These are phyloP conservation scores for Rhodosporidiobolus sp. DNA, from an alignment of 768 basidiomycete species.

Conservation along the genomic window DNA sequence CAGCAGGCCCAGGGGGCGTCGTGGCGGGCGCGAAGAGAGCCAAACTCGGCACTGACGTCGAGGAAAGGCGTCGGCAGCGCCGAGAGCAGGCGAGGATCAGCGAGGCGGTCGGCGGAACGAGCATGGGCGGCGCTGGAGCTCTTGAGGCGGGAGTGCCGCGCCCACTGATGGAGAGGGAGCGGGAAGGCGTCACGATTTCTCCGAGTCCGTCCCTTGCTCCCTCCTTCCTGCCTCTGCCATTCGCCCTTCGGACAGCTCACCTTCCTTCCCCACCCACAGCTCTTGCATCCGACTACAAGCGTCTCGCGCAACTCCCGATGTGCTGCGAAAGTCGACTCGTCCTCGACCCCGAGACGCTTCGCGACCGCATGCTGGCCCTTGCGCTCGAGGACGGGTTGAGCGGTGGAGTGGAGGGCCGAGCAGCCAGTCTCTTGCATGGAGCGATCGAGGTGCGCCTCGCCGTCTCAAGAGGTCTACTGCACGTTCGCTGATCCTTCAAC, in stretches of 20 bases:
- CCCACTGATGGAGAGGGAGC: neutral
- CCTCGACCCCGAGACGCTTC: conserved; percentile 35
- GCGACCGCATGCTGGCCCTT: conserved; percentile 28
- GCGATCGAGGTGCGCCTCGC: conserved; percentile 36
- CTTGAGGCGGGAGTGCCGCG: neutral
- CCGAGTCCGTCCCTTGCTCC: neutral
- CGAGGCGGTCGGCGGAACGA: conserved; percentile 10
- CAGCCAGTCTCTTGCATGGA: conserved; percentile 6
- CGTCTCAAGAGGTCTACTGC: neutral
- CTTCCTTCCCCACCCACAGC: conserved; percentile 1
- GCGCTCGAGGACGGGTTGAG: conserved; percentile 32
- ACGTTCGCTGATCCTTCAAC: neutral
- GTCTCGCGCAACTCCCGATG: conserved; percentile 23
- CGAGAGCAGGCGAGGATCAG: neutral
- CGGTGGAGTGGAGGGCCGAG: conserved; percentile 23
- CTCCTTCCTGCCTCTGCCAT: neutral
- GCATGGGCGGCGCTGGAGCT: neutral
- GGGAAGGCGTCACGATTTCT: neutral
- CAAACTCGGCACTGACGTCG: neutral
- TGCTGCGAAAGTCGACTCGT: conserved; percentile 33
- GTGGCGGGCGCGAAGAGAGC: neutral
- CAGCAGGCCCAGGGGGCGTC: neutral
- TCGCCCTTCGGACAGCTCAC: neutral
- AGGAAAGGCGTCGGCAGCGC: neutral
- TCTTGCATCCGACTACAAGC: conserved; percentile 32